phyloP scores from a whole-genome alignment of 768 basidiomycete species.

The Amanita fuliginea region DNA sequence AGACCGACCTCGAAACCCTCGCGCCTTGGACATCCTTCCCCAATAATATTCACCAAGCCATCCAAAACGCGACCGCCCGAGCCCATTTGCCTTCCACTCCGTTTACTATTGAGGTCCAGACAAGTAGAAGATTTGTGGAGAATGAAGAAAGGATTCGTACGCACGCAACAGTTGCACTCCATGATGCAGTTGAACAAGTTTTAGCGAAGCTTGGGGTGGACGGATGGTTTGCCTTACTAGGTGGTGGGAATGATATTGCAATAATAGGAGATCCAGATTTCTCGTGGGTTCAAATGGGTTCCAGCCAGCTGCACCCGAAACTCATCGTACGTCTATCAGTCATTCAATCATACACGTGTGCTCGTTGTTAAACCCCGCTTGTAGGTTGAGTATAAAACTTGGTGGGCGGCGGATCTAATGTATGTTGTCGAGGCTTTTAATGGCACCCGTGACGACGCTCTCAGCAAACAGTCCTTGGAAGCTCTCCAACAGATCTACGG shows the following conservation, averaged over 20 bases:
- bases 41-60: conserved; percentile 7
- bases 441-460: background rate
- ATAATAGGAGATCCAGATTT: conserved; percentile 9
- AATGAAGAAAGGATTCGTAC: conserved; percentile 3
- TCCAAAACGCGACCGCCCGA: conserved; percentile 7
- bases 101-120: background rate
- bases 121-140: background rate
- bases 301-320: conserved; percentile 7
- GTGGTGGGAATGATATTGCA: conserved; percentile 4
- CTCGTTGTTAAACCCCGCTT: conserved; percentile 1
- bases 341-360: background rate
- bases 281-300: conserved; percentile 7
- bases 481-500: conserved; percentile 10
- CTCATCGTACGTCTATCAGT: conserved; percentile 7
- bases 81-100: conserved; percentile 8
- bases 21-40: conserved; percentile 9
- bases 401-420: conserved; percentile 7
- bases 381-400: conserved; percentile 11
- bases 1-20: conserved; percentile 6
- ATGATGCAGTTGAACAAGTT: conserved; percentile 5
- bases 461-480: conserved; percentile 5
- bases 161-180: conserved; percentile 7
- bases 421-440: background rate
- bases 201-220: conserved; percentile 9
- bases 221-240: conserved; percentile 8